A percentile compares a stretch with the other conserved stretches of the same genome.
Conservation (phyloP, 148 eudicot genomes). For the Rhododendron kiyosumense region DNA sequence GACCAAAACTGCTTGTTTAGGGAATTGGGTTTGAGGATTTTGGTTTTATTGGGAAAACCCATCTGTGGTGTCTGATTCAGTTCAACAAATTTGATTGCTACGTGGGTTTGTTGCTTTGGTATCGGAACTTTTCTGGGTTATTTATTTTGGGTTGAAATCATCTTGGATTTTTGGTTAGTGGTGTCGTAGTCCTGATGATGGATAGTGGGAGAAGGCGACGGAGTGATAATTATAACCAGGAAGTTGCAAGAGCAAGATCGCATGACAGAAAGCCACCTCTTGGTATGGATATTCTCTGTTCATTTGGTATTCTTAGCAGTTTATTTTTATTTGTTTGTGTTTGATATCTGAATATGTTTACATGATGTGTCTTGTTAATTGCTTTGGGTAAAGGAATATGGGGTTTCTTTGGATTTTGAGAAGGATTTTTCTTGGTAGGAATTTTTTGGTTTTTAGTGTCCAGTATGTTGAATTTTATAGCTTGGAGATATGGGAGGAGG, state of each 20-base stretch:
- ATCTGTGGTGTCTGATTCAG: background rate
- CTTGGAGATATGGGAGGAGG: background rate
- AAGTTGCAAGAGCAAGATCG: slow-evolving; percentile 29
- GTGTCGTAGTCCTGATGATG: slow-evolving; percentile 11
- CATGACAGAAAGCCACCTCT: slow-evolving; percentile 28
- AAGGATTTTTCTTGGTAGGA: background rate
- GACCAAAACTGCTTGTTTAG: background rate
- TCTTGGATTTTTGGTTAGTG: background rate
- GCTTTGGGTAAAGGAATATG: background rate
- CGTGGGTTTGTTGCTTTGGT: background rate
- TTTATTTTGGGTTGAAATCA: background rate
- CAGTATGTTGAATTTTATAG: background rate
- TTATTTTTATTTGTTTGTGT: background rate
- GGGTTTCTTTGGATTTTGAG: background rate
- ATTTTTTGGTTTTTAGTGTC: background rate
- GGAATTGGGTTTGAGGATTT: background rate
- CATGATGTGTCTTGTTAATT: background rate
- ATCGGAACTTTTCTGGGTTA: background rate
- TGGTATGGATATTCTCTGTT: slow-evolving; percentile 3
- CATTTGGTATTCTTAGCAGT: background rate
- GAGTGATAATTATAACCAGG: slow-evolving; percentile 21
- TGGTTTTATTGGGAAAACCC: background rate
- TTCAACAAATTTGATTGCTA: background rate
- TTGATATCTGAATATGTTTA: background rate
- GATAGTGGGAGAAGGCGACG: slow-evolving; percentile 23